These are phyloP conservation scores for Talaromyces ruber DNA, from an alignment of 495 filamentous ascomycete genomes.

Conservation along the genomic window DNA sequence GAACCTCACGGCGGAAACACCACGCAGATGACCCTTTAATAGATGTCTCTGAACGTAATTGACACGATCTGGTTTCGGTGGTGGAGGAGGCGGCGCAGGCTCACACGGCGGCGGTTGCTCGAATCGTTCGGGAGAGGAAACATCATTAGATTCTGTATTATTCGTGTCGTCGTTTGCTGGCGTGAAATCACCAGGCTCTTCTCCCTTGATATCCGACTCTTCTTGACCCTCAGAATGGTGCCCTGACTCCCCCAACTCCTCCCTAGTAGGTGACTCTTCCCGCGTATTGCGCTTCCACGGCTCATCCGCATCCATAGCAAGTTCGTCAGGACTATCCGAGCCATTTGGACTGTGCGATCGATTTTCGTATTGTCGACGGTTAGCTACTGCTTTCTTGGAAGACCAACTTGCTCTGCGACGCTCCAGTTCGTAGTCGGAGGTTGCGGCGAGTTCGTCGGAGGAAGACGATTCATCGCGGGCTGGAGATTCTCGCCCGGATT, in stretches of 20 bases:
- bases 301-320: conserved; percentile 29
- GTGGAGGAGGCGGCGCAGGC: conserved; percentile 27
- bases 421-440: conserved; percentile 32
- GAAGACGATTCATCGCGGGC: conserved; percentile 23
- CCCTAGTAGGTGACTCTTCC: conserved; percentile 7
- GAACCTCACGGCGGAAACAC: conserved; percentile 80
- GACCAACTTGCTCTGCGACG: conserved; percentile 33
- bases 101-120: conserved; percentile 11
- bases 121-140: background rate
- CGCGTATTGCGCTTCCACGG: conserved; percentile 28
- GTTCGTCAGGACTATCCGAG: conserved; percentile 39
- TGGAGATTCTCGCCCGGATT: conserved; percentile 16
- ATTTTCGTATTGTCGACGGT: conserved; percentile 24
- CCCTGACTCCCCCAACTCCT: conserved; percentile 2
- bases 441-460: conserved; percentile 43
- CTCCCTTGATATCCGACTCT: conserved; percentile 6
- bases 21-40: conserved; percentile 66
- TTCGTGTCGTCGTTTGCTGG: background rate
- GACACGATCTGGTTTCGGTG: conserved; percentile 37
- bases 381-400: conserved; percentile 23
- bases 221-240: conserved; percentile 8
- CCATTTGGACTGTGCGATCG: conserved; percentile 21
- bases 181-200: conserved; percentile 1
- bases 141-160: conserved; percentile 5
- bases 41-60: conserved; percentile 55